Evolutionary conservation across 202 grass and related monocot species (phyloP).

Genomic region (Eragrostis tef): DNA sequence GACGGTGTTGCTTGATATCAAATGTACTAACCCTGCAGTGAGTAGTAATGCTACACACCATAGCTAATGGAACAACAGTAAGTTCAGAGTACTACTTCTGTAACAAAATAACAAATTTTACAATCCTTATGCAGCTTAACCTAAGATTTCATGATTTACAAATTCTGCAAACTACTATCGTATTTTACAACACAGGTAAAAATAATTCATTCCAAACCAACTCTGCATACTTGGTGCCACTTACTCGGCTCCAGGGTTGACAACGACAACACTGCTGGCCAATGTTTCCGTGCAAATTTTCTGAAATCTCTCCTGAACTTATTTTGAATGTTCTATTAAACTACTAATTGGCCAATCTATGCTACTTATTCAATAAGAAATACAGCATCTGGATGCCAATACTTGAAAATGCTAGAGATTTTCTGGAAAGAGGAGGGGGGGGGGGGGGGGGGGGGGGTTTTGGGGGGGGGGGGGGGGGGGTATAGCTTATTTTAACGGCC

Average conservation of each 20-base stretch:
- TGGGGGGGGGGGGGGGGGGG: no score
- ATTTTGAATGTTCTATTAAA: slow-evolving; percentile 5
- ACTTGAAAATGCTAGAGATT: neutral
- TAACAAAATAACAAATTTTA: slow-evolving; percentile 14
- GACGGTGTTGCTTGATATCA: neutral
- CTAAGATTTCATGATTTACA: neutral
- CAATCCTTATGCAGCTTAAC: neutral
- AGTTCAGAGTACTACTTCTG: neutral
- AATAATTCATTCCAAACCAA: neutral
- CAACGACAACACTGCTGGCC: neutral
- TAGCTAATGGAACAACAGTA: neutral
- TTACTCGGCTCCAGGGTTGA: neutral
- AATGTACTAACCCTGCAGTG: neutral
- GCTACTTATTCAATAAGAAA: slow-evolving; percentile 14
- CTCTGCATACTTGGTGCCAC: neutral
- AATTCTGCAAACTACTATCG: neutral
- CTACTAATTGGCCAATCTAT: neutral
- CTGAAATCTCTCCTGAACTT: neutral
- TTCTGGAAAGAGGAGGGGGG: no score
- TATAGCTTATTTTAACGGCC: neutral
- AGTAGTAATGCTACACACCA: neutral
- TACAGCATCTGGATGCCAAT: neutral
- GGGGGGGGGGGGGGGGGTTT: no score
- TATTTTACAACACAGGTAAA: slow-evolving; percentile 1
- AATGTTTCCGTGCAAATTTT: neutral